These are phyloP conservation scores for Cucurbita argyrosperma DNA, from an alignment of 306 rosid species.

Conservation along the genomic window DNA sequence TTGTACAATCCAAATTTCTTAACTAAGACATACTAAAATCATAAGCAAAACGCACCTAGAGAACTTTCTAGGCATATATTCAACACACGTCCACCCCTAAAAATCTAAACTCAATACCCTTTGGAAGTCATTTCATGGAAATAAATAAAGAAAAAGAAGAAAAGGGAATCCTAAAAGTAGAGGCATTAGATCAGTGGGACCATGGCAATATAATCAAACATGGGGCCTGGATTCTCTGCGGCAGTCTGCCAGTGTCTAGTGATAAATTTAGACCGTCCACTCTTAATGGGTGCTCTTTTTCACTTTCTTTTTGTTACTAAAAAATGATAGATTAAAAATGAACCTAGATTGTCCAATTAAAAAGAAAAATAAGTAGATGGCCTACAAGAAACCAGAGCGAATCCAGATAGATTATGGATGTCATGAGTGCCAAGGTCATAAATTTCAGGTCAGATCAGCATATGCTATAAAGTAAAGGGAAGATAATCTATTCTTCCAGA, in stretches of 20 bases:
- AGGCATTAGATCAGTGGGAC: neutral
- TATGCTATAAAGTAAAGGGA: neutral
- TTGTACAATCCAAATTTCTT: neutral
- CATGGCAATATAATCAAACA: neutral
- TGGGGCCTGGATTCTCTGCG: neutral
- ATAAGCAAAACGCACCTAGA: neutral
- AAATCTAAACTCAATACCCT: neutral
- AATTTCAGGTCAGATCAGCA: conserved; percentile 4
- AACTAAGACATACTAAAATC: neutral
- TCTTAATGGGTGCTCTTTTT: neutral
- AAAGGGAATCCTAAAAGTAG: neutral
- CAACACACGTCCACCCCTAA: neutral
- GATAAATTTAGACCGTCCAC: neutral
- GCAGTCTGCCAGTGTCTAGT: neutral
- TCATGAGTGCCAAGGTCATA: neutral
- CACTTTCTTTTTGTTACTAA: too few species aligned
- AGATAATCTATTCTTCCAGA: neutral
- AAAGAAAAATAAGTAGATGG: neutral
- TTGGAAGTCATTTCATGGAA: neutral
- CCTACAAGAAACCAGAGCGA: neutral
- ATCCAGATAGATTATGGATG: neutral
- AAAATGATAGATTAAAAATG: neutral
- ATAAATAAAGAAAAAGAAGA: neutral
- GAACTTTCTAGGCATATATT: neutral
- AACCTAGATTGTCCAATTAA: neutral